A percentile compares a stretch with the other conserved stretches of the same genome.
These are phyloP conservation scores for Camillea tinctor DNA, from an alignment of 2,329 filamentous ascomycete species.

Conservation along the genomic window DNA sequence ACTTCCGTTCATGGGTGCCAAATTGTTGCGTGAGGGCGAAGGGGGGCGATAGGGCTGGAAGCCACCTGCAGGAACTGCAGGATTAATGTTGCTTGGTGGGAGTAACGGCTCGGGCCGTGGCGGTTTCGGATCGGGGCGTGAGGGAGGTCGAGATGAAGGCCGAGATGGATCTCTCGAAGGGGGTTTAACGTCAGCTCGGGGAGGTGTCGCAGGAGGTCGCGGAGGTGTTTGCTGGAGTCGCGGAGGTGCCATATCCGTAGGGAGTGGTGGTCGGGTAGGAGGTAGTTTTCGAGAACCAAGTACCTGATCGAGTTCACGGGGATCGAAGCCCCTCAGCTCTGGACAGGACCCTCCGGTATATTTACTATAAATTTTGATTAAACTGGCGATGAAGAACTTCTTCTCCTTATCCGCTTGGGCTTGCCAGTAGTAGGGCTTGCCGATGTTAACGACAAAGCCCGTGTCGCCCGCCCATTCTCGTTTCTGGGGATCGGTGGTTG, in stretches of 20 bases:
- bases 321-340: constrained; percentile 78
- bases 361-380: constrained; percentile 95
- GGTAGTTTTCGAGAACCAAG: constrained; percentile 55
- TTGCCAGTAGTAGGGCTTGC: constrained; percentile 97
- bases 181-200: constrained; percentile 21
- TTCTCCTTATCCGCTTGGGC: constrained; percentile 93
- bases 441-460: constrained; percentile 84
- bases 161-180: constrained; percentile 15
- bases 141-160: constrained; percentile 18
- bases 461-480: constrained; percentile 77
- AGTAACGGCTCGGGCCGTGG: constrained; percentile 12
- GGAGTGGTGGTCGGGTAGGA: constrained; percentile 26
- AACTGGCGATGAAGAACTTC: constrained; percentile 95
- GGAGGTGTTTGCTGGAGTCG: constrained; percentile 17
- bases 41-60: constrained; percentile 25
- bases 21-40: constrained; percentile 30
- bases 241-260: constrained; percentile 21
- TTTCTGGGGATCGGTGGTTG: constrained; percentile 55
- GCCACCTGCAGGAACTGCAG: constrained; percentile 14
- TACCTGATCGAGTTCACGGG: constrained; percentile 73
- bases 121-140: constrained; percentile 19
- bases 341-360: constrained; percentile 87
- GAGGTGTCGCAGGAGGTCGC: constrained; percentile 14
- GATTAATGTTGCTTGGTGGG: constrained; percentile 13
- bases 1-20: constrained; percentile 40